Evolutionary conservation across 2,329 filamentous ascomycete species (phyloP).

Genomic region (Teratosphaeria gauchensis): DNA sequence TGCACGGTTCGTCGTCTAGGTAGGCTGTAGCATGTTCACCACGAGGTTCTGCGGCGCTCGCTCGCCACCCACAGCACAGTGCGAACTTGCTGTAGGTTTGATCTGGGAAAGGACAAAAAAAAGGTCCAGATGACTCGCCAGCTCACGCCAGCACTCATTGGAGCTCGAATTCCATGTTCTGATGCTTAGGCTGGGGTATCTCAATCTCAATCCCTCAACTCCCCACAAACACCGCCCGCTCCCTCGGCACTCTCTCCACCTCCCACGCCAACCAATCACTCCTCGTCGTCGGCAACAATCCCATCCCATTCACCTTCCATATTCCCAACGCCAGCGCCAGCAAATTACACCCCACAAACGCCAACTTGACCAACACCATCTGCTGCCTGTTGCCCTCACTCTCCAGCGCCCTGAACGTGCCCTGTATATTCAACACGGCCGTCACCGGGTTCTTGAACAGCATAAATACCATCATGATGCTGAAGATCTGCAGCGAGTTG

Average conservation of each 20-base stretch:
- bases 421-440: conserved; percentile 71
- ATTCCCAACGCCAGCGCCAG: conserved; percentile 74
- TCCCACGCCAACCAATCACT: conserved; percentile 99
- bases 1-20: too few species aligned
- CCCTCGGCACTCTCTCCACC: conserved; percentile 57
- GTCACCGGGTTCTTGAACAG: conserved; percentile 93
- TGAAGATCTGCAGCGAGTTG: conserved; percentile 96
- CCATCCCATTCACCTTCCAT: conserved; percentile 97
- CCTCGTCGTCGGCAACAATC: conserved; percentile 86
- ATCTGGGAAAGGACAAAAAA: too few species aligned
- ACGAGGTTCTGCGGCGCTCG: too few species aligned
- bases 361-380: conserved; percentile 73
- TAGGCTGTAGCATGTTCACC: too few species aligned
- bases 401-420: conserved; percentile 85
- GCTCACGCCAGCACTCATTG: too few species aligned
- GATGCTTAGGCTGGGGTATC: too few species aligned
- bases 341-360: conserved; percentile 81
- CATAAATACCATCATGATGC: conserved; percentile 99
- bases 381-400: conserved; percentile 64
- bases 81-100: too few species aligned
- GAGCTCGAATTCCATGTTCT: too few species aligned
- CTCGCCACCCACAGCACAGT: too few species aligned
- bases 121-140: too few species aligned
- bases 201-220: neutral
- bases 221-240: conserved; percentile 41